Evolutionary conservation across 805 yeast genomes (phyloP), one percentile per base, ranked within the genome.

Genomic region (Candida loeiensis): DNA sequence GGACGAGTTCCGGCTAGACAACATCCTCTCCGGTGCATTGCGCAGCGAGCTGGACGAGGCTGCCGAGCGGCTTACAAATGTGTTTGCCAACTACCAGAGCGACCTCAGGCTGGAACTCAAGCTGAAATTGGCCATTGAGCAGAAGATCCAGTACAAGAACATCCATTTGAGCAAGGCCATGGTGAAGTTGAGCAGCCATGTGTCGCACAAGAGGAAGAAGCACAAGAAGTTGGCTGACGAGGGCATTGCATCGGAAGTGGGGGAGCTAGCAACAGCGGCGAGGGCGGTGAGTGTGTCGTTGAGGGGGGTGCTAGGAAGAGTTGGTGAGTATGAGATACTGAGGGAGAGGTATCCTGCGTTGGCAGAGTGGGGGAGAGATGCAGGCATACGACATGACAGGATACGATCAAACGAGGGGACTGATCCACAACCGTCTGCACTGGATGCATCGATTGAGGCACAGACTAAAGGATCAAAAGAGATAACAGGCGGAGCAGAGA

Each of bases 121-220:
- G 40, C 45, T 45, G 19, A 60, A 62, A 31, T 46, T 69, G 33
- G 49, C 63, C 7, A 49, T 60, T 11, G 74, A 69, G 46, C 73
- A 68, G 49, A 56, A 55, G 42, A 58, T 69, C 30, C 74, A 69
- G 48, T 57, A 55, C 43, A 64, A 64, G 40, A 69, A 69, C 47
- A 61, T 67, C 18, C 55, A 54, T 27, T 55, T 67, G 11, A 61
- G 64, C 14, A 65, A 65, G 44, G 45, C 54, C 30, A 53, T 60
- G 13, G 52, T 43, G 37, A 45, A 40, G 24, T 45, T 56, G 29
- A 54, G 50, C 26, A 51, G 47, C 32, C 36, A 36, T 27, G 34
- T 30, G 21, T 31, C 25, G 4, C 29, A 20, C 17, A 24, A 27
- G 25, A 22, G 32, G 20, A 34, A 32, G 19, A 38, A 38, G 39